Base-by-base conservation (phyloP, 2,329 filamentous ascomycete genomes). In the Pestalotiopsis sp. region DNA sequence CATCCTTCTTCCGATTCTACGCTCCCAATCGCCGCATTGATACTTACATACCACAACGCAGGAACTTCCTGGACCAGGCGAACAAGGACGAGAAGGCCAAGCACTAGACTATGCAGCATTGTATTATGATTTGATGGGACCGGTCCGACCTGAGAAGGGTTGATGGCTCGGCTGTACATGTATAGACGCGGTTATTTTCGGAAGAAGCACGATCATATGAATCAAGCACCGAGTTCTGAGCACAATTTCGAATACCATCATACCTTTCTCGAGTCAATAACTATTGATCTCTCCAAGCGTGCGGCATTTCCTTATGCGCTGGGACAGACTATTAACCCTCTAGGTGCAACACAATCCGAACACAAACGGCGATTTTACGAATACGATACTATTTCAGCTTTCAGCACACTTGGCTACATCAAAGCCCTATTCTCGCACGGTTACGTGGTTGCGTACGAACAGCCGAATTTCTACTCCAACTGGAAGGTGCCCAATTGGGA, bases 21-120 rank as follows among this genome's bases (percentile, higher is more conserved):
- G 65, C 23, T 71, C 68, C 49, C 68, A 65, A 36, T 58, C 39
- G 70, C 72, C 74, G 27, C 25, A 23, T 12, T 27, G n/a, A 61
- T 39, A 64, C 75, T 70, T 25, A 64, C 36, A 59, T 14, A 68
- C 73, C 74, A 68, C 77, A 65, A 3, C 14, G 63, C 68, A 86
- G 84, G 80, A 84, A 85, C 73, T 86, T 85, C 75, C 73, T 86
- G 68, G 83, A 85, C 68, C 75, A 79, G 68, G 81, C 81, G 59
- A 81, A 84, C 66, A 75, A 75, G 70, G 79, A 80, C 11, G 78
- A 81, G 73, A 84, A 84, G 79, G 69, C 78, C 70, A 82, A 83
- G 75, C 81, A 84, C 74, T 84, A 83, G 49, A 64, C 4, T 52
- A 6, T 20, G 31, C 65, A 59, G 58, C 49, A 49, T 27, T 57